Evolutionary conservation across 352 stramenopile genomes (phyloP), one percentile per base, ranked within the genome.

Genomic region (Hyaloperonospora brassicae): DNA sequence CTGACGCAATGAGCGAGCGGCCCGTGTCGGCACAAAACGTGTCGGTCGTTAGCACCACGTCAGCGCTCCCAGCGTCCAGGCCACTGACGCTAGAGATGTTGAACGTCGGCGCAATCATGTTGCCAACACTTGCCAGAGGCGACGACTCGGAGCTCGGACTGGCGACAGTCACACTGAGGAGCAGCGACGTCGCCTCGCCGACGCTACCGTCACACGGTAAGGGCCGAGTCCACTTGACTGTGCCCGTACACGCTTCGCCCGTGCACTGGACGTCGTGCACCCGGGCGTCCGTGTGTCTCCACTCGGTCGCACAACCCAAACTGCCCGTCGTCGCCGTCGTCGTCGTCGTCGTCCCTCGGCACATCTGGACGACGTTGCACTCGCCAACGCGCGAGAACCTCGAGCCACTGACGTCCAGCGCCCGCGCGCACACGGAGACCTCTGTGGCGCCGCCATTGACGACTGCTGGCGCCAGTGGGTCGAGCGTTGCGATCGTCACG

Each of bases 321-420:
- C 80, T 78, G 2, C 55, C 59, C n/a, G n/a, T n/a, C n/a, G n/a
- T n/a, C n/a, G n/a, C n/a, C n/a, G n/a, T n/a, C n/a, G n/a, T n/a
- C n/a, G n/a, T n/a, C n/a, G n/a, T n/a, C 1, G 52, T 31, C 0
- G 70, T 64, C 5, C 83, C 83, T 14, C 61, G 63, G 44, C 83
- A 93, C 1, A 90, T 50, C 43, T 79, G 52, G 0, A 70, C 79
- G 8, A 63, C 51, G 52, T 87, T 91, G 58, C 83, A 93, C 14
- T 54, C 68, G 2, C 64, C 61, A 1, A 77, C 44, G 21, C 39
- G 55, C 30, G 80, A 91, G 27, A 93, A 70, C 13, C 71, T 68
- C 27, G 63, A 68, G 42, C 64, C 83, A 21, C 57, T 79, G 30
- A 93, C 50, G 10, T 57, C 40, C 7, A 91, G 46, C 8, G 57